A percentile compares a stretch with the other conserved stretches of the same genome.
Conservation (phyloP, 805 yeast genomes). For the Saturnispora ahearnii region DNA sequence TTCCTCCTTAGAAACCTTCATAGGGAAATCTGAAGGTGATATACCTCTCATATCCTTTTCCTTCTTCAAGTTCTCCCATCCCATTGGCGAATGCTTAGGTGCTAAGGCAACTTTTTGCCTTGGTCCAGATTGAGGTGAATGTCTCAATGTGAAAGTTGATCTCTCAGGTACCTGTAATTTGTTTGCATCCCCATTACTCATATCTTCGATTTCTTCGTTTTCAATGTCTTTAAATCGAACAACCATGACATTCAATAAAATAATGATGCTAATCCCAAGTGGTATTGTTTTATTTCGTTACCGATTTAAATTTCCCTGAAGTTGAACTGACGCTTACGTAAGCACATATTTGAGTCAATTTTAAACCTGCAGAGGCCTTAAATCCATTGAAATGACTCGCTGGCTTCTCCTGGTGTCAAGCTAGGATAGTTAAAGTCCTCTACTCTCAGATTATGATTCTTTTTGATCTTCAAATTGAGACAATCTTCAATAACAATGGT, state of each 20-base stretch:
- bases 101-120: slow-evolving; percentile 51
- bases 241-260: not conserved
- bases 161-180: slow-evolving; percentile 2
- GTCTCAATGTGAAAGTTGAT: slow-evolving; percentile 13
- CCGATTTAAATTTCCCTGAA: not conserved
- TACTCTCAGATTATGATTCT: slow-evolving; percentile 10
- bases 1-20: slow-evolving; percentile 48
- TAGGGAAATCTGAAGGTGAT: slow-evolving; percentile 38
- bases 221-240: not conserved
- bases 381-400: slow-evolving; percentile 1
- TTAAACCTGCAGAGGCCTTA: not conserved
- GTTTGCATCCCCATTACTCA: not conserved
- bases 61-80: slow-evolving; percentile 63
- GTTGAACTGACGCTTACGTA: not conserved
- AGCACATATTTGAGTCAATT: not conserved
- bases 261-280: not conserved
- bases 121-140: slow-evolving; percentile 16
- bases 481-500: slow-evolving; percentile 22
- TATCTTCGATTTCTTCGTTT: not conserved
- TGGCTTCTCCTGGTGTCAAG: not conserved
- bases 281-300: not conserved
- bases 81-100: slow-evolving; percentile 81
- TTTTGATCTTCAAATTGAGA: slow-evolving; percentile 10
- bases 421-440: slow-evolving; percentile 25
- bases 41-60: slow-evolving; percentile 47